Conservation (phyloP, 2,329 filamentous ascomycete species). For the Monosporascus sp. region DNA sequence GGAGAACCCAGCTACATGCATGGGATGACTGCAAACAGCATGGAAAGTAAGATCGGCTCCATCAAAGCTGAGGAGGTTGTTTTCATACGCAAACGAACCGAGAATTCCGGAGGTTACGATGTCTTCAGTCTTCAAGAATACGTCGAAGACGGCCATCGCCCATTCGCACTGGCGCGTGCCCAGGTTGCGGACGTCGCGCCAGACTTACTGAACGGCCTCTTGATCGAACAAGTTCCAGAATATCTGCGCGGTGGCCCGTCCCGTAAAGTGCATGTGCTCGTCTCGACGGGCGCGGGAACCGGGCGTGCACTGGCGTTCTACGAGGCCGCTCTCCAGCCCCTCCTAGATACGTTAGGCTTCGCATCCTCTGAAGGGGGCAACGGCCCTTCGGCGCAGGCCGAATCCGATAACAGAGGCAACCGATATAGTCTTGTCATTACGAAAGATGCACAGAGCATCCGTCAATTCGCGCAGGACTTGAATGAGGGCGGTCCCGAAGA, state of each 20-base stretch:
- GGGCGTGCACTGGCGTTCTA: constrained; percentile 53
- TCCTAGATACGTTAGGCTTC: constrained; percentile 45
- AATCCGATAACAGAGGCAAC: constrained; percentile 2
- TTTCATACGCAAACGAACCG: constrained; percentile 15
- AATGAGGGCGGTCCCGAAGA: no score
- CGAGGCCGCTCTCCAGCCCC: constrained; percentile 46
- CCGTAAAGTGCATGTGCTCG: constrained; percentile 53
- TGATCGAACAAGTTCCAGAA: constrained; percentile 32
- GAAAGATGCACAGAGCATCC: constrained; percentile 55
- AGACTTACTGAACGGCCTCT: constrained; percentile 29
- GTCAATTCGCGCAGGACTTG: constrained; percentile 48
- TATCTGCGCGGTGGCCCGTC: constrained; percentile 23
- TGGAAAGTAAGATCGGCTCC: neutral
- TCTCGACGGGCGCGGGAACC: constrained; percentile 63
- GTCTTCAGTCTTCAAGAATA: constrained; percentile 35
- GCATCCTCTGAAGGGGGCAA: constrained; percentile 7
- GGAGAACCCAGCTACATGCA: no score
- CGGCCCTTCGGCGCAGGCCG: constrained; percentile 1
- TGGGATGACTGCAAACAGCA: constrained; percentile 5
- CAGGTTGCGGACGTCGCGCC: constrained; percentile 29
- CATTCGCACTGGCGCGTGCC: constrained; percentile 24
- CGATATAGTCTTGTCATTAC: constrained; percentile 57
- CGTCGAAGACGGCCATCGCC: constrained; percentile 14
- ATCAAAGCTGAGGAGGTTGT: constrained; percentile 27
- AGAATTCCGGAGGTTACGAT: constrained; percentile 17